phyloP scores from a whole-genome alignment of 2,329 filamentous ascomycete genomes.

The Huntiella moniliformis region DNA sequence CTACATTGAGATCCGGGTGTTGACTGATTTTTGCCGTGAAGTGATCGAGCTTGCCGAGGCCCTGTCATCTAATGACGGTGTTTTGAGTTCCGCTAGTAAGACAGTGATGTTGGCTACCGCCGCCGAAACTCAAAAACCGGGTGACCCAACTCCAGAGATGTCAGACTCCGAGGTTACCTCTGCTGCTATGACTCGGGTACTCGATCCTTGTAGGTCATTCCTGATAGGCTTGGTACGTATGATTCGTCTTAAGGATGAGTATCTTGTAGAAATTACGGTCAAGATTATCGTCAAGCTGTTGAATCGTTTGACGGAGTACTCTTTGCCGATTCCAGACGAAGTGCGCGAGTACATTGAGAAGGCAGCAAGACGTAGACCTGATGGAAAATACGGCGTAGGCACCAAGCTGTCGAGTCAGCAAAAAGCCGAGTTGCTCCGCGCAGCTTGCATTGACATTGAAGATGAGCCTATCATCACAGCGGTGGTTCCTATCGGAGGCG shows the following conservation, averaged over 20 bases:
- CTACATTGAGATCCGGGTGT: slow-evolving; percentile 51
- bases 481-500: neutral
- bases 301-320: slow-evolving; percentile 56
- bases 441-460: slow-evolving; percentile 39
- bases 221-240: slow-evolving; percentile 54
- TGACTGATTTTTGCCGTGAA: slow-evolving; percentile 88
- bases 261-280: slow-evolving; percentile 66
- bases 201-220: slow-evolving; percentile 17
- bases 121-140: neutral
- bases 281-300: slow-evolving; percentile 72
- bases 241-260: slow-evolving; percentile 76
- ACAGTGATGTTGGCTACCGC: slow-evolving; percentile 14
- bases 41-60: slow-evolving; percentile 85
- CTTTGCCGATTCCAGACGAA: slow-evolving; percentile 47
- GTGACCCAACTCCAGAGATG: slow-evolving; percentile 9
- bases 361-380: slow-evolving; percentile 37
- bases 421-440: slow-evolving; percentile 60
- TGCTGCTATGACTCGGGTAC: slow-evolving; percentile 20
- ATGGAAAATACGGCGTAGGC: slow-evolving; percentile 38
- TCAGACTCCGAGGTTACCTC: slow-evolving; percentile 19
- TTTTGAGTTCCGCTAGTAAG: slow-evolving; percentile 54
- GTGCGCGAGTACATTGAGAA: slow-evolving; percentile 44
- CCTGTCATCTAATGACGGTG: slow-evolving; percentile 66
- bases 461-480: slow-evolving; percentile 18
- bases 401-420: slow-evolving; percentile 71